A percentile compares a stretch with the other conserved stretches of the same genome.
These are phyloP conservation scores for Colletotrichum zoysiae DNA, from an alignment of 2,329 filamentous ascomycete genomes.

Conservation along the genomic window DNA sequence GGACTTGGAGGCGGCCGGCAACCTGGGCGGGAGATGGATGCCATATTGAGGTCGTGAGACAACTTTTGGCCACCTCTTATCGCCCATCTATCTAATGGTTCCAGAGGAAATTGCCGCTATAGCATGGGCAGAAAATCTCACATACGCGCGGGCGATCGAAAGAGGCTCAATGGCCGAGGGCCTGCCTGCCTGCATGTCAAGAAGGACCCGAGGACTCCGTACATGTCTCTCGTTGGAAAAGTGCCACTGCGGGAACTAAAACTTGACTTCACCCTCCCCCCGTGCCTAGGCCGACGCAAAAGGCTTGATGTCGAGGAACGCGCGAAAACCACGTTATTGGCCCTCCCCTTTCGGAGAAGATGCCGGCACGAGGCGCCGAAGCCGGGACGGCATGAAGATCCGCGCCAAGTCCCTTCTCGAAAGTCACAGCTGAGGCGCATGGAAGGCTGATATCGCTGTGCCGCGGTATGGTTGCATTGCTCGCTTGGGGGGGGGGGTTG, in stretches of 20 bases:
- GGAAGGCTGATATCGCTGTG: background rate
- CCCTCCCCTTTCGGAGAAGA: conserved; percentile 8
- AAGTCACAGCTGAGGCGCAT: conserved; percentile 15
- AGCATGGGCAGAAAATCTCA: background rate
- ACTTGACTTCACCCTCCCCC: background rate
- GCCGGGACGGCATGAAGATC: background rate
- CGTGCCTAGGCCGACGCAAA: background rate
- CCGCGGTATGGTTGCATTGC: background rate
- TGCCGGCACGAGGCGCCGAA: background rate
- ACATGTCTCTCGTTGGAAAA: conserved; percentile 20
- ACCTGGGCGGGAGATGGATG: background rate
- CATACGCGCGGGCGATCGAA: conserved; percentile 6
- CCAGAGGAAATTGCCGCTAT: conserved; percentile 11
- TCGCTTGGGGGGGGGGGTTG: background rate
- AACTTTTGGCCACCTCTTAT: conserved; percentile 11
- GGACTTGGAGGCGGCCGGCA: background rate
- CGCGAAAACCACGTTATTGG: background rate
- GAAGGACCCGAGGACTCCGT: background rate
- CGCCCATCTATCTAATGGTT: background rate
- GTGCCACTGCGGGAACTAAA: conserved; percentile 12
- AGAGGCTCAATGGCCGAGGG: conserved; percentile 27
- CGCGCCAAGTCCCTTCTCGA: conserved; percentile 28
- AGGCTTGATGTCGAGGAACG: background rate
- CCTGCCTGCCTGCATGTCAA: background rate
- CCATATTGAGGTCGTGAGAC: conserved; percentile 12